phyloP scores from a whole-genome alignment of 78 protist genomes.

The Dictyostelium purpureum region DNA sequence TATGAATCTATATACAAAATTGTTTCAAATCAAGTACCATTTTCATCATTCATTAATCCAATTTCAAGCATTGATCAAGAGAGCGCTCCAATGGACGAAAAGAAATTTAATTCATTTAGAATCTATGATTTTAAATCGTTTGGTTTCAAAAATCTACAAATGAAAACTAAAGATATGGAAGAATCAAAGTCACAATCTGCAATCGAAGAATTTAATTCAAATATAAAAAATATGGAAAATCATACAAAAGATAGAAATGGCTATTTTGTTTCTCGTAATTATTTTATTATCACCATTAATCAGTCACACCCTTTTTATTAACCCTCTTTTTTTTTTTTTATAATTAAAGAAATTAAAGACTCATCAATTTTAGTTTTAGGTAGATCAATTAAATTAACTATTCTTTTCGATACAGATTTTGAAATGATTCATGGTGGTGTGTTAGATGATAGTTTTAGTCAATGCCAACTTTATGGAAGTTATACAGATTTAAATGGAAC shows the following conservation, averaged over 20 bases:
- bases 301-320: background rate
- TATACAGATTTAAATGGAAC: background rate
- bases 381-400: background rate
- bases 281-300: background rate
- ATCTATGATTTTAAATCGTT: background rate
- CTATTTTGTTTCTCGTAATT: background rate
- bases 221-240: background rate
- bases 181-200: background rate
- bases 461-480: background rate
- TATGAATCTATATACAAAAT: background rate
- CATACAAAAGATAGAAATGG: slow-evolving; percentile 4
- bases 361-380: background rate
- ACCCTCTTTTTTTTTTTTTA: background rate
- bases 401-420: background rate
- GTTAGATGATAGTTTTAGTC: background rate
- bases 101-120: background rate
- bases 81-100: background rate
- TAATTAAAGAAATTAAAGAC: background rate
- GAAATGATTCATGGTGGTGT: background rate
- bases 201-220: background rate
- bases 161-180: background rate
- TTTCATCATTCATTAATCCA: background rate
- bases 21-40: background rate
- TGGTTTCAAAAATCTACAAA: background rate
- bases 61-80: background rate